Evolutionary conservation across 345 rosid genomes (phyloP), one percentile per base, ranked within the genome.

Genomic region (Brassica nigra): DNA sequence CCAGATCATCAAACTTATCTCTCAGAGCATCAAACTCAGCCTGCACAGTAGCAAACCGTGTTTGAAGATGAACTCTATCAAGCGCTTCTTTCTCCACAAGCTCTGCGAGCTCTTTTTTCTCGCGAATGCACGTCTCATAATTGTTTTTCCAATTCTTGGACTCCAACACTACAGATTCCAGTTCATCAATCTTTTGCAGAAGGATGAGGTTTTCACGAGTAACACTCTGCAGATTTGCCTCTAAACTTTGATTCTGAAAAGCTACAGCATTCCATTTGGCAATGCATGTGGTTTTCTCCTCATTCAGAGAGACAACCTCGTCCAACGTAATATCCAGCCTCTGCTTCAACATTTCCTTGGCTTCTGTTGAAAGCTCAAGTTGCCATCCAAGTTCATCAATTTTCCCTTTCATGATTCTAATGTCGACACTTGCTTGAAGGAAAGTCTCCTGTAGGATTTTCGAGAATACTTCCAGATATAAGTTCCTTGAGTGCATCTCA

Each of bases 391-490:
- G 90, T 76, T 83, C 87, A 66, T 85, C 84, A 15, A 81, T 78
- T 77, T 78, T 83, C 80, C 79, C 88, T 70, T 87, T 85, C 87
- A 87, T 83, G 29, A 71, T 58, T 77, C 75, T 82, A 8, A 85
- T 68, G 71, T 88, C 88, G 78, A 81, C 82, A 79, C 74, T 77
- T 65, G 91, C 94, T 79, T 89, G 88, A 79, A 75, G 84, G 82
- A 93, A 84, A 77, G 91, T 86, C 79, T 88, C 93, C 72, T 74
- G 88, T 66, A 95, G 80, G 58, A 84, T 83, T 80, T 81, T 89
- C 54, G 99, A 91, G 83, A 90, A 86, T 80, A 95, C 88, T 84
- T 93, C 98, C 77, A 95, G 83, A 80, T 86, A 88, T 42, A 91
- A 76, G 80, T 89, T 91, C 71, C 70, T 85, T 66, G 77, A 85